A percentile compares a stretch with the other conserved stretches of the same genome.
phyloP scores from a whole-genome alignment of 768 basidiomycete genomes.

The Tricholoma terreum region DNA sequence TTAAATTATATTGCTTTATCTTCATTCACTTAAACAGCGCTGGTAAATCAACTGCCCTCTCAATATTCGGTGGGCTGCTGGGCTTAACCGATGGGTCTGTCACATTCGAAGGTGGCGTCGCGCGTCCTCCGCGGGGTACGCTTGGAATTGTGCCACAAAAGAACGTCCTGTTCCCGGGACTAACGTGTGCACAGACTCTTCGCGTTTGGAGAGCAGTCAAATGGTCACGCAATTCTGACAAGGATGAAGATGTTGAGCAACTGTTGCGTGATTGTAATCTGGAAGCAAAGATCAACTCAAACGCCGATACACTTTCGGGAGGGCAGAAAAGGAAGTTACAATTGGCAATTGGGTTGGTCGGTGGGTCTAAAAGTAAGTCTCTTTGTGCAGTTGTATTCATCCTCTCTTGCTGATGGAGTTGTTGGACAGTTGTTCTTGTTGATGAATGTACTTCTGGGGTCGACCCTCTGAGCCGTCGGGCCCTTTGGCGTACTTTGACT shows the following conservation, averaged over 20 bases:
- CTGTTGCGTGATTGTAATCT: slow-evolving; percentile 72
- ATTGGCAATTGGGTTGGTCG: slow-evolving; percentile 75
- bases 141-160: slow-evolving; percentile 81
- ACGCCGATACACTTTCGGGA: slow-evolving; percentile 65
- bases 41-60: slow-evolving; percentile 73
- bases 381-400: not conserved
- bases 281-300: slow-evolving; percentile 58
- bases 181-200: slow-evolving; percentile 72
- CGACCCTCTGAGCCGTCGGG: slow-evolving; percentile 74
- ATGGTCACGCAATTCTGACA: slow-evolving; percentile 42
- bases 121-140: slow-evolving; percentile 57
- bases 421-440: slow-evolving; percentile 46
- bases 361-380: slow-evolving; percentile 64
- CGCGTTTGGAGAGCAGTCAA: slow-evolving; percentile 74
- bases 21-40: slow-evolving; percentile 41
- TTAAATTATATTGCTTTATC: not conserved
- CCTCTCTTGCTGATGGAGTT: slow-evolving; percentile 1
- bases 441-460: slow-evolving; percentile 79
- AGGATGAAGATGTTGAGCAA: slow-evolving; percentile 58
- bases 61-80: slow-evolving; percentile 61
- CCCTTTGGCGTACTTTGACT: slow-evolving; percentile 74
- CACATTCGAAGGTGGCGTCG: slow-evolving; percentile 49
- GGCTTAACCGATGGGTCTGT: slow-evolving; percentile 59
- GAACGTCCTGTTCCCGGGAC: slow-evolving; percentile 76
- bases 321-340: slow-evolving; percentile 85